These are phyloP conservation scores for Citropsis articulata DNA, from an alignment of 345 rosid genomes.

Conservation along the genomic window DNA sequence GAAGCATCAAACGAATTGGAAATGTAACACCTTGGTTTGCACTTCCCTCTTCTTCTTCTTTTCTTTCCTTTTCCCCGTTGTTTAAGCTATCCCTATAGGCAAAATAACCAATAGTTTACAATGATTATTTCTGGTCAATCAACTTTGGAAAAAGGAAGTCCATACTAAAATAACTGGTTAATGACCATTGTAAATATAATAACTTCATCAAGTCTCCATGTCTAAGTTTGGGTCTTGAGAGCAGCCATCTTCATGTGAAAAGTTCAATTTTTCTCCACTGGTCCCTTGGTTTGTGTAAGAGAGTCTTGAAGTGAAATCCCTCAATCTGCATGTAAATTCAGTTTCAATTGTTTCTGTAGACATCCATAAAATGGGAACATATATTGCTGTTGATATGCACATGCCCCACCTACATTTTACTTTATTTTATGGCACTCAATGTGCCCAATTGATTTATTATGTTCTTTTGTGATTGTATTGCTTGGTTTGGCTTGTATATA, in stretches of 20 bases:
- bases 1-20: not conserved
- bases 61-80: too few relatives aligned
- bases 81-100: not conserved
- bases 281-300: not conserved
- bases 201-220: not conserved
- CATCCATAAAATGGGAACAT: not conserved
- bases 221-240: not conserved
- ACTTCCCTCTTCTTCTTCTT: not conserved
- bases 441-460: not conserved
- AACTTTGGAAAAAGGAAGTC: not conserved
- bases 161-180: not conserved
- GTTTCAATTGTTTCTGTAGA: not conserved
- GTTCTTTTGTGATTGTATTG: not conserved
- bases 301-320: not conserved
- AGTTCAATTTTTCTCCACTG: too few relatives aligned
- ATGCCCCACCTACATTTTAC: not conserved
- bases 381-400: not conserved
- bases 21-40: not conserved
- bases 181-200: not conserved
- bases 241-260: not conserved
- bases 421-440: not conserved
- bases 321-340: not conserved
- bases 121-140: not conserved
- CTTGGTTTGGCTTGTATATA: not conserved
- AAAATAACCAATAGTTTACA: not conserved